phyloP scores from a whole-genome alignment of 148 eudicot genomes.

The Chenopodium quinoa region DNA sequence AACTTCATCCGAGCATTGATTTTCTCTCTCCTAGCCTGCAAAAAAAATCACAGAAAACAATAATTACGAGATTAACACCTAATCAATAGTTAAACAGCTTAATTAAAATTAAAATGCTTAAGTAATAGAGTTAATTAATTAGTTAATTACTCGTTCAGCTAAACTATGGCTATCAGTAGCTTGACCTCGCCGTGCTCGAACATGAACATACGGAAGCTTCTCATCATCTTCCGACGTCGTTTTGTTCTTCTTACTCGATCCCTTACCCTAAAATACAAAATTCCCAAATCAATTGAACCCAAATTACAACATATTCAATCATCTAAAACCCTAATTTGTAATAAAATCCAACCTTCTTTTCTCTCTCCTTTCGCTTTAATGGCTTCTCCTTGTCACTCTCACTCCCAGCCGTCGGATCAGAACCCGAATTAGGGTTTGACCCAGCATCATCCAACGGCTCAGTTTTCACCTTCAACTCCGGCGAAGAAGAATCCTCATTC shows the following conservation, averaged over 20 bases:
- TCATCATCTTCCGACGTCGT: slow-evolving; percentile 51
- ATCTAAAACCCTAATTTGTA: slow-evolving; percentile 26
- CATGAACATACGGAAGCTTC: slow-evolving; percentile 92
- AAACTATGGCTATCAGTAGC: slow-evolving; percentile 99
- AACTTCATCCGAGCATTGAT: slow-evolving; percentile 98
- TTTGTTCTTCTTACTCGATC: slow-evolving; percentile 66
- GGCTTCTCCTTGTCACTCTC: slow-evolving; percentile 43
- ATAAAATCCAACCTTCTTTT: slow-evolving; percentile 51
- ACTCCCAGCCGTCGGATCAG: slow-evolving; percentile 38
- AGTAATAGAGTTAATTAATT: background rate
- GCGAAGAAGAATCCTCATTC: slow-evolving; percentile 35
- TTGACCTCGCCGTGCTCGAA: slow-evolving; percentile 93
- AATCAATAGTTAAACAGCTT: background rate
- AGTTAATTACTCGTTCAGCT: slow-evolving; percentile 79
- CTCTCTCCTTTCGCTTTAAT: slow-evolving; percentile 77
- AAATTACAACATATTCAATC: background rate
- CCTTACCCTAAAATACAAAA: slow-evolving; percentile 50
- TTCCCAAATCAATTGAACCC: background rate
- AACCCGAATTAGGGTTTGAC: slow-evolving; percentile 44
- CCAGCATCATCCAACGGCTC: slow-evolving; percentile 65
- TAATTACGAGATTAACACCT: slow-evolving; percentile 16
- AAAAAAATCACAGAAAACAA: background rate
- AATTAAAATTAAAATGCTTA: background rate
- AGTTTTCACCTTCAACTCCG: slow-evolving; percentile 45
- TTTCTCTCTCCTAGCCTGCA: slow-evolving; percentile 95